phyloP scores from a whole-genome alignment of 345 rosid genomes.

The Rhodamnia argentea region DNA sequence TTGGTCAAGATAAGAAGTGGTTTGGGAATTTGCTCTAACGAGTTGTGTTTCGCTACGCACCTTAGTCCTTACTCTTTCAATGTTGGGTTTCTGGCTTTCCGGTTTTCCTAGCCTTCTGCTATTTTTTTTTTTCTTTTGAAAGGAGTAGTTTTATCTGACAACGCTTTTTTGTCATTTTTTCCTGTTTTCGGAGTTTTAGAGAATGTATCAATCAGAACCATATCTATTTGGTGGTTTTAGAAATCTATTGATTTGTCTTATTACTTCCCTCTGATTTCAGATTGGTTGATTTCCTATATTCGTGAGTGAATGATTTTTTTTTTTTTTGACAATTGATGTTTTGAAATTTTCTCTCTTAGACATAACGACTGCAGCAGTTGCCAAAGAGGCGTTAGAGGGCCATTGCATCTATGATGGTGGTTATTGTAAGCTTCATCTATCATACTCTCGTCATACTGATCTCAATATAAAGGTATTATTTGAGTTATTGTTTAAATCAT shows the following conservation, averaged over 20 bases:
- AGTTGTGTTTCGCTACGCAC: not conserved
- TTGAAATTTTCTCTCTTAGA: conserved; percentile 32
- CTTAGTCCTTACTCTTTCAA: not conserved
- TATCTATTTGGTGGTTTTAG: not conserved
- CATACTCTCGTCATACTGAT: conserved; percentile 99
- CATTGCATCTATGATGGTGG: conserved; percentile 99
- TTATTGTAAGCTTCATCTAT: conserved; percentile 99
- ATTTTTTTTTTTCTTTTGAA: not conserved
- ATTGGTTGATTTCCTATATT: not conserved
- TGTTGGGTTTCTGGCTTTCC: not conserved
- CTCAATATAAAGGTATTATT: conserved; percentile 99
- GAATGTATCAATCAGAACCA: not conserved
- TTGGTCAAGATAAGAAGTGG: not conserved
- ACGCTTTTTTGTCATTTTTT: not conserved
- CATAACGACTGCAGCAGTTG: conserved; percentile 65
- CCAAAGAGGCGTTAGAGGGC: conserved; percentile 92
- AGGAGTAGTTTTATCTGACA: not conserved
- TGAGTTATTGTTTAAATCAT: conserved; percentile 42
- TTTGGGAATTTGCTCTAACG: not conserved
- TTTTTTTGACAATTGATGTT: not conserved
- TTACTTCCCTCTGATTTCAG: not conserved
- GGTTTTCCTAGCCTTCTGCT: not conserved
- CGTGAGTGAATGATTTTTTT: not conserved
- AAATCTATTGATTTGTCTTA: not conserved
- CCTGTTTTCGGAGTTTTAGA: not conserved